These are phyloP conservation scores for Tuber brumale DNA, from an alignment of 495 filamentous ascomycete genomes.

Conservation along the genomic window DNA sequence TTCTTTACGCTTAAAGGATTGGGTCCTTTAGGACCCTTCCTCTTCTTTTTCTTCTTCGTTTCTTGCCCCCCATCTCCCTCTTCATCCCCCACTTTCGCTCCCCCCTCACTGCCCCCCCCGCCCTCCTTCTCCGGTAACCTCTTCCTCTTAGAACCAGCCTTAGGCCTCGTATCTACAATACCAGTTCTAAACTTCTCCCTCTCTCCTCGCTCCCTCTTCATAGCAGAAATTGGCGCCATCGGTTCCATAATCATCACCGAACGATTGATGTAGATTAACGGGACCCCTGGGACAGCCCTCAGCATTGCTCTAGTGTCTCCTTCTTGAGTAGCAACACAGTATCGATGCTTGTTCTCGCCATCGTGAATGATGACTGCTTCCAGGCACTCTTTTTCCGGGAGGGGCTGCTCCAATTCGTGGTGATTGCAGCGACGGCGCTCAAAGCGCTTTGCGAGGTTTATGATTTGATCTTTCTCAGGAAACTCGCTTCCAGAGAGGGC, in stretches of 20 bases:
- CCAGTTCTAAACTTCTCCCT: constrained; percentile 67
- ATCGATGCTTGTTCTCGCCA: constrained; percentile 78
- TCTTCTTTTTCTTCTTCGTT: constrained; percentile 56
- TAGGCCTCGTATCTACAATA: constrained; percentile 53
- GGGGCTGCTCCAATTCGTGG: constrained; percentile 68
- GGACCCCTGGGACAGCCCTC: constrained; percentile 62
- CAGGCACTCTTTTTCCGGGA: constrained; percentile 71
- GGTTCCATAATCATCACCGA: constrained; percentile 89
- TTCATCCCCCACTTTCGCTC: constrained; percentile 37
- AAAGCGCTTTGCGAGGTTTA: constrained; percentile 62
- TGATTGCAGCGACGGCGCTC: constrained; percentile 88
- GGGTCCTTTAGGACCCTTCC: constrained; percentile 67
- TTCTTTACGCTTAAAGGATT: constrained; percentile 90
- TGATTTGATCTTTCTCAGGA: constrained; percentile 53
- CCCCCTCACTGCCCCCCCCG: constrained; percentile 33
- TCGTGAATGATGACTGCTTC: constrained; percentile 62
- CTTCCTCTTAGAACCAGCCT: constrained; percentile 49
- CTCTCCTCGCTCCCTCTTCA: constrained; percentile 62
- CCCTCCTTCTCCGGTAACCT: constrained; percentile 49
- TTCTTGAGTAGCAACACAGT: constrained; percentile 76
- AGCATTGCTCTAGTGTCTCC: constrained; percentile 52
- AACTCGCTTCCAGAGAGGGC: constrained; percentile 44
- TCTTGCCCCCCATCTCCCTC: constrained; percentile 36
- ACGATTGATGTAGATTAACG: constrained; percentile 73
- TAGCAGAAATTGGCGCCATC: constrained; percentile 60